phyloP scores from a whole-genome alignment of 768 basidiomycete species.

The Leccinum subgranulosum region DNA sequence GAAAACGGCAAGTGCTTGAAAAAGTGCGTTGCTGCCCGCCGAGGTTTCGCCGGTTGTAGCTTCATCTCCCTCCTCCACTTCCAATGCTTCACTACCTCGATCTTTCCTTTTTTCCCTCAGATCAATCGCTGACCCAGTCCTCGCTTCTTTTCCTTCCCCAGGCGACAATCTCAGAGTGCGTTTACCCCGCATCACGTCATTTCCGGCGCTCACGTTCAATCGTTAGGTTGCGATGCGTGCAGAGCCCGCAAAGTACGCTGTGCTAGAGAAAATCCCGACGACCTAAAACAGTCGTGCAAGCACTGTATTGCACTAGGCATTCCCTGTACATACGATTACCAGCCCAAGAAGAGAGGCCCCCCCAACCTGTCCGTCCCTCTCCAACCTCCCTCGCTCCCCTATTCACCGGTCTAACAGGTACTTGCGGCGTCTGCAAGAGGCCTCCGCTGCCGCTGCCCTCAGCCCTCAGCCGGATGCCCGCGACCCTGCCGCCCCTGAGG shows the following conservation, averaged over 20 bases:
- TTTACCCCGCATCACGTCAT: constrained; percentile 24
- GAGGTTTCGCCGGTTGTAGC: constrained; percentile 52
- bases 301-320: constrained; percentile 82
- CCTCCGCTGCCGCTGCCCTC: constrained; percentile 52
- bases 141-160: constrained; percentile 34
- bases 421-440: constrained; percentile 76
- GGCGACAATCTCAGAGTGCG: constrained; percentile 85
- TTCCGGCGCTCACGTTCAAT: constrained; percentile 21
- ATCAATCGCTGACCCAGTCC: constrained; percentile 33
- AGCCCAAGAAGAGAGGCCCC: constrained; percentile 90
- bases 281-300: constrained; percentile 77
- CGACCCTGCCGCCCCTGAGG: constrained; percentile 36
- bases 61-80: neutral
- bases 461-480: constrained; percentile 31
- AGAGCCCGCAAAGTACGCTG: constrained; percentile 85
- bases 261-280: constrained; percentile 74
- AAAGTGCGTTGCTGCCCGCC: constrained; percentile 61
- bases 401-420: constrained; percentile 45
- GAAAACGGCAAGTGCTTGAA: constrained; percentile 75
- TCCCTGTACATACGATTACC: constrained; percentile 87
- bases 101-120: constrained; percentile 22
- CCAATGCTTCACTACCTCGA: constrained; percentile 13
- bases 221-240: constrained; percentile 79
- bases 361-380: constrained; percentile 71
- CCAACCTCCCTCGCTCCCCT: neutral